Percentiles rank a stretch among this genome's conserved stretches.
These are phyloP conservation scores for Posidonia australis DNA, from an alignment of 106 monocot species.

Conservation along the genomic window DNA sequence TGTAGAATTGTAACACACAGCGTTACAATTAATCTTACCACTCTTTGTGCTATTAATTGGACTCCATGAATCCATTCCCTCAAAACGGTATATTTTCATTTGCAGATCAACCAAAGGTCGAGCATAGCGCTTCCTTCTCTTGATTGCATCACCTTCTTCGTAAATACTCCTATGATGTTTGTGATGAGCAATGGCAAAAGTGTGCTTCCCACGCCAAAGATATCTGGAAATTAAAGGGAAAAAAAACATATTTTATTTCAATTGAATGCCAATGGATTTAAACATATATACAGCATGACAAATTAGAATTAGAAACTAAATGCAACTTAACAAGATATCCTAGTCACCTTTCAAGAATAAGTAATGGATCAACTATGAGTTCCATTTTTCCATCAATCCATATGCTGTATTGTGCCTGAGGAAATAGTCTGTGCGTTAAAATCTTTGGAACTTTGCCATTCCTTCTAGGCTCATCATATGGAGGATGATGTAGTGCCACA, in stretches of 20 bases:
- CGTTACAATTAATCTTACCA: slow-evolving; percentile 27
- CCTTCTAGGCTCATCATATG: slow-evolving; percentile 95
- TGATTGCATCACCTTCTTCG: slow-evolving; percentile 95
- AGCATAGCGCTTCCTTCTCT: slow-evolving; percentile 92
- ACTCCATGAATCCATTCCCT: slow-evolving; percentile 90
- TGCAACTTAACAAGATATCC: background rate
- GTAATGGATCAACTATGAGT: slow-evolving; percentile 86
- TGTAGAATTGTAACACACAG: too few species aligned
- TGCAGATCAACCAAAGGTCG: slow-evolving; percentile 92
- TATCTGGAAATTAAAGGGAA: slow-evolving; percentile 34
- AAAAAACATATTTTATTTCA: background rate
- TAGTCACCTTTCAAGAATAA: slow-evolving; percentile 80
- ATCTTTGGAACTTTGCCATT: slow-evolving; percentile 98
- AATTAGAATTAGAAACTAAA: background rate
- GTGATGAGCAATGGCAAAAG: slow-evolving; percentile 87
- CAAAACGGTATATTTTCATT: slow-evolving; percentile 87
- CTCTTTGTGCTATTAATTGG: slow-evolving; percentile 43
- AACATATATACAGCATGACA: background rate
- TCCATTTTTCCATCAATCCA: slow-evolving; percentile 99
- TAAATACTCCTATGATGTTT: slow-evolving; percentile 93
- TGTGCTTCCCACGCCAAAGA: slow-evolving; percentile 88
- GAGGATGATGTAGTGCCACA: slow-evolving; percentile 49
- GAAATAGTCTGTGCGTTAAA: slow-evolving; percentile 81
- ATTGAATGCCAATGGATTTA: background rate
- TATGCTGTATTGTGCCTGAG: slow-evolving; percentile 84